phyloP scores from a whole-genome alignment of 192 early-diverging fungal genomes.

The Coemansia sp. region DNA sequence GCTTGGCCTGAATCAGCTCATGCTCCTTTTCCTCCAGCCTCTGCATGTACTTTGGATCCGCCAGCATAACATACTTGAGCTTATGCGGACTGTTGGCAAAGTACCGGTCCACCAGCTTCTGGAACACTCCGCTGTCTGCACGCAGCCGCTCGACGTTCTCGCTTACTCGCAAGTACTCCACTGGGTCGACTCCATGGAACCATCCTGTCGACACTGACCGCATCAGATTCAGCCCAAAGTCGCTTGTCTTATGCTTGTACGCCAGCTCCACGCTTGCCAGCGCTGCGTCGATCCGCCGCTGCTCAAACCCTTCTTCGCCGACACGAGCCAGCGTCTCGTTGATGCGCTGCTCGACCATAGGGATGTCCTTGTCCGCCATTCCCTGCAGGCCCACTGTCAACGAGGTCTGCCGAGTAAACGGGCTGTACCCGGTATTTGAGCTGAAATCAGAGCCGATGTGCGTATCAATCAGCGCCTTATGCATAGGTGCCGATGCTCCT shows the following conservation, averaged over 20 bases:
- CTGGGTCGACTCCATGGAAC: conserved; percentile 85
- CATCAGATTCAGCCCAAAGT: conserved; percentile 85
- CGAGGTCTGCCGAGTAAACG: conserved; percentile 55
- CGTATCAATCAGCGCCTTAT: conserved; percentile 87
- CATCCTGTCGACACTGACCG: conserved; percentile 72
- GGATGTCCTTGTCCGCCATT: conserved; percentile 63
- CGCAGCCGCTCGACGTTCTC: conserved; percentile 73
- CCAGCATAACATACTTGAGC: conserved; percentile 80
- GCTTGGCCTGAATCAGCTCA: conserved; percentile 60
- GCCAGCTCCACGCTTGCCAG: conserved; percentile 88
- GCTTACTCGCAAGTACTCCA: conserved; percentile 77
- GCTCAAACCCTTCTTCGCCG: conserved; percentile 73
- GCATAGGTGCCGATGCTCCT: conserved; percentile 90
- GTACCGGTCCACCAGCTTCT: conserved; percentile 69
- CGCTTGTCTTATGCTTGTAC: conserved; percentile 83
- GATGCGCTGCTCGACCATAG: conserved; percentile 65
- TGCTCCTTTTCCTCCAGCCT: conserved; percentile 64
- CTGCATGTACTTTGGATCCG: conserved; percentile 63
- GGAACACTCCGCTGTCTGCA: conserved; percentile 68
- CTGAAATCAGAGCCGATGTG: conserved; percentile 88
- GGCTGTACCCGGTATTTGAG: conserved; percentile 87
- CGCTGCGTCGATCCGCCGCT: conserved; percentile 73
- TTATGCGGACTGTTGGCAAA: conserved; percentile 76
- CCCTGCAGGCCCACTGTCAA: conserved; percentile 90
- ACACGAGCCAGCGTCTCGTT: conserved; percentile 65